Evolutionary conservation across 345 rosid species (phyloP), one percentile per base, ranked within the genome.

Genomic region (Lepidium africanum): DNA sequence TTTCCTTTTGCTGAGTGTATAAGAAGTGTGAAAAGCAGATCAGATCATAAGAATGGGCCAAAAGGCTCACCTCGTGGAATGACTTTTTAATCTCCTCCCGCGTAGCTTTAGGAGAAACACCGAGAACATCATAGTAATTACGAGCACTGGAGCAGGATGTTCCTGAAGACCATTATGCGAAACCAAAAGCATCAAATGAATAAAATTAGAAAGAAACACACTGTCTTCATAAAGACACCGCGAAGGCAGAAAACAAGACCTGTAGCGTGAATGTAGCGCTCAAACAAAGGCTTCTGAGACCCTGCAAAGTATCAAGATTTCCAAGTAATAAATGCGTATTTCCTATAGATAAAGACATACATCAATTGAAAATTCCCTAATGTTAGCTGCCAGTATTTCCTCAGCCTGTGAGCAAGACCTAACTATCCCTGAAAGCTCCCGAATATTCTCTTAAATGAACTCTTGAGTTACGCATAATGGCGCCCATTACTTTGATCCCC

Each of bases 11-110:
- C 46, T 63, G 5, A 3, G 21, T 51, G 25, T 19, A 42, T 14
- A 6, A 23, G n/a, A 30, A 37, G n/a, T n/a, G 10, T 27, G 35
- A 19, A n/a, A 23, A 11, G 9, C 3, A 65, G 58, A 45, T 6
- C 12, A 35, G 15, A 17, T 51, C 19, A 23, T 50, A 0, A 30
- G 51, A 74, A 59, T 13, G 62, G 1, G 10, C 40, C 25, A 2
- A 47, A 14, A 25, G 27, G 35, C 87, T 80, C 67, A 90, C 98
- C 11, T 40, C 65, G 76, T 74, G 96, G 79, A 87, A 93, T 4
- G 97, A 86, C 79, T 83, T 85, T 78, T 88, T 90, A 60, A 93
- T 90, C 79, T 93, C 96, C 7, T 88, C 92, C 21, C 81, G 71
- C 8, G 88, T 69, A 38, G 96, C 97, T 75, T 79, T 84, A 36